These are phyloP conservation scores for Exophiala lecanii-corni DNA, from an alignment of 2,329 filamentous ascomycete genomes.

Conservation along the genomic window DNA sequence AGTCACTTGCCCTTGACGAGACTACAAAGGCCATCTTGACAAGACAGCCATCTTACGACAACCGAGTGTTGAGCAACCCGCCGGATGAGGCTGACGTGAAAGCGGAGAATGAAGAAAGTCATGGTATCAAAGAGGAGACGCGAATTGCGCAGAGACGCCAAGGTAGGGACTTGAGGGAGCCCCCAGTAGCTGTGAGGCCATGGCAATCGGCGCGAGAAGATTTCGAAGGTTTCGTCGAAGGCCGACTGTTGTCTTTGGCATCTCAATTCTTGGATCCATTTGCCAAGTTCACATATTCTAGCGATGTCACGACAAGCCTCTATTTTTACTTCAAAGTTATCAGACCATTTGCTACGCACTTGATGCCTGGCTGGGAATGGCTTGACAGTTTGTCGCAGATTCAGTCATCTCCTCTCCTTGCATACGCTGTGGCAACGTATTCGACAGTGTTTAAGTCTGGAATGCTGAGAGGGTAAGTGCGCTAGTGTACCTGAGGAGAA, in stretches of 20 bases:
- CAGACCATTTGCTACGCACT: slow-evolving; percentile 14
- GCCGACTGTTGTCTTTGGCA: slow-evolving; percentile 6
- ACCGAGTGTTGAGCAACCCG: background rate
- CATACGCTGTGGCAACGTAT: slow-evolving; percentile 18
- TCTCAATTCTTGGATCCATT: slow-evolving; percentile 16
- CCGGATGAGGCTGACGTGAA: background rate
- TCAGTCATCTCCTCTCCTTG: slow-evolving; percentile 16
- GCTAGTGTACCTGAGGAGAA: too few relatives aligned
- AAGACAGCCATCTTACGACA: background rate
- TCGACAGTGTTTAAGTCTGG: slow-evolving; percentile 18
- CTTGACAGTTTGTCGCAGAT: slow-evolving; percentile 15
- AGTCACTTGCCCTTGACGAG: slow-evolving; percentile 7
- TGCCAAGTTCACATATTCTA: slow-evolving; percentile 1
- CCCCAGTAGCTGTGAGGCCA: background rate
- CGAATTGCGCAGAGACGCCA: background rate
- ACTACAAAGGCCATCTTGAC: slow-evolving; percentile 13
- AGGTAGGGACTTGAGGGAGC: too few relatives aligned
- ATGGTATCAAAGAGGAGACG: background rate
- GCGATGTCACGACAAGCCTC: slow-evolving; percentile 9
- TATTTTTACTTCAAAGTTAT: slow-evolving; percentile 19
- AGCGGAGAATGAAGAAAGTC: background rate
- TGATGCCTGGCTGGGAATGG: slow-evolving; percentile 18
- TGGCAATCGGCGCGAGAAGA: background rate
- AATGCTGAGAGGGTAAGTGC: slow-evolving; percentile 6
- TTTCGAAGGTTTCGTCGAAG: slow-evolving; percentile 5